These are phyloP conservation scores for Epichloe bromicola DNA, from an alignment of 2,329 filamentous ascomycete species.

Conservation along the genomic window DNA sequence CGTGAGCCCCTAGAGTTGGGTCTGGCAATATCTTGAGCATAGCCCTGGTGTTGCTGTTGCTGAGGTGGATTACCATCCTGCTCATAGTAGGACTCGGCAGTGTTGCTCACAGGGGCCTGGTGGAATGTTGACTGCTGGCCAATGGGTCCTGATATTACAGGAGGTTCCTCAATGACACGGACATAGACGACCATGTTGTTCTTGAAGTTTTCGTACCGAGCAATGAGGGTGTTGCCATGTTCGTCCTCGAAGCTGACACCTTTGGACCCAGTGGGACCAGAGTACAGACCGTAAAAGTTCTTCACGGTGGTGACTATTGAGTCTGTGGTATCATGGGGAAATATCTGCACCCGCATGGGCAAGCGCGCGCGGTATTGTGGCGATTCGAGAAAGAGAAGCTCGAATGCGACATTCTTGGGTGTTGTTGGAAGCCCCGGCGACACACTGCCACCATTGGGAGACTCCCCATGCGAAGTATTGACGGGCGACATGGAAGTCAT, in stretches of 20 bases:
- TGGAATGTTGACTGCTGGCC: slow-evolving; percentile 32
- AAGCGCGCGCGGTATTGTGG: slow-evolving; percentile 60
- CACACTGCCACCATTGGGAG: slow-evolving; percentile 29
- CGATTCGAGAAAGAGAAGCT: slow-evolving; percentile 56
- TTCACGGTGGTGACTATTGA: slow-evolving; percentile 97
- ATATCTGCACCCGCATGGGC: slow-evolving; percentile 83
- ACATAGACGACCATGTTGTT: slow-evolving; percentile 92
- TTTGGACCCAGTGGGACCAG: slow-evolving; percentile 52
- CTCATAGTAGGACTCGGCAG: slow-evolving; percentile 35
- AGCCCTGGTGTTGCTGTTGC: slow-evolving; percentile 34
- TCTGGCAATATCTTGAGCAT: slow-evolving; percentile 49
- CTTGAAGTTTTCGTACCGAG: slow-evolving; percentile 87
- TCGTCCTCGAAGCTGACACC: slow-evolving; percentile 94
- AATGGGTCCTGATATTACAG: slow-evolving; percentile 34
- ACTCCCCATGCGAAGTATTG: slow-evolving; percentile 20
- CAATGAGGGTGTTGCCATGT: slow-evolving; percentile 79
- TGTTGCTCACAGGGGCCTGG: slow-evolving; percentile 31
- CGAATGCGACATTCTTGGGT: slow-evolving; percentile 68
- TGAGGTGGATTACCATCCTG: slow-evolving; percentile 32
- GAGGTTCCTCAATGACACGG: slow-evolving; percentile 57
- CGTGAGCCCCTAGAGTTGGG: slow-evolving; percentile 58
- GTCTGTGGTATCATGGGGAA: slow-evolving; percentile 88
- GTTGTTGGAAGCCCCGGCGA: slow-evolving; percentile 34
- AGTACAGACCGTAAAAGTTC: slow-evolving; percentile 96
- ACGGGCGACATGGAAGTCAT: slow-evolving; percentile 37